These are phyloP conservation scores for Galerina marginata DNA, from an alignment of 768 basidiomycete species.

Conservation along the genomic window DNA sequence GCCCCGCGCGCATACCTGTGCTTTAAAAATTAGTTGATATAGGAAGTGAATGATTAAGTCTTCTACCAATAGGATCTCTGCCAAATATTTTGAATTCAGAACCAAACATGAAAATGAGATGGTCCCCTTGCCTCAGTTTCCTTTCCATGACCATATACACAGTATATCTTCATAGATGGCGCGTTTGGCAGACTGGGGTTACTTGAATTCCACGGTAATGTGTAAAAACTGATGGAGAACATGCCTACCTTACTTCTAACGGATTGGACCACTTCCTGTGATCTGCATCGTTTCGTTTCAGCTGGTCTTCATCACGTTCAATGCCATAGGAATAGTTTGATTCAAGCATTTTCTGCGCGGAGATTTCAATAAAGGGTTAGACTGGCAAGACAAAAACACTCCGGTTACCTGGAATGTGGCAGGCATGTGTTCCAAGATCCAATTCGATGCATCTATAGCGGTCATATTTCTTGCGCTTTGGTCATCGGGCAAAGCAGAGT, in stretches of 20 bases:
- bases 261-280: slow-evolving; percentile 93
- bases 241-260: slow-evolving; percentile 69
- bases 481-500: slow-evolving; percentile 24
- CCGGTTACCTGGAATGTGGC: slow-evolving; percentile 72
- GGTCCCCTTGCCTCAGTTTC: slow-evolving; percentile 77
- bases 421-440: slow-evolving; percentile 86
- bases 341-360: slow-evolving; percentile 72
- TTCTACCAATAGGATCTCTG: slow-evolving; percentile 85
- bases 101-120: neutral
- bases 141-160: slow-evolving; percentile 95
- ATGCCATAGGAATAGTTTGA: slow-evolving; percentile 91
- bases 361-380: neutral
- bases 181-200: slow-evolving; percentile 78
- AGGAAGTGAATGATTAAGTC: slow-evolving; percentile 9
- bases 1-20: slow-evolving; percentile 73
- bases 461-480: slow-evolving; percentile 72
- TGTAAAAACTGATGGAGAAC: neutral
- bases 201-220: neutral
- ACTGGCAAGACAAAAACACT: neutral
- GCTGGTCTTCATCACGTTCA: slow-evolving; percentile 69
- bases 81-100: slow-evolving; percentile 2
- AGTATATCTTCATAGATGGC: slow-evolving; percentile 90
- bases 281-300: slow-evolving; percentile 73
- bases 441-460: slow-evolving; percentile 70
- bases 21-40: neutral